Conservation (phyloP, 805 yeast species). For the Jamesozyma hellenica region DNA sequence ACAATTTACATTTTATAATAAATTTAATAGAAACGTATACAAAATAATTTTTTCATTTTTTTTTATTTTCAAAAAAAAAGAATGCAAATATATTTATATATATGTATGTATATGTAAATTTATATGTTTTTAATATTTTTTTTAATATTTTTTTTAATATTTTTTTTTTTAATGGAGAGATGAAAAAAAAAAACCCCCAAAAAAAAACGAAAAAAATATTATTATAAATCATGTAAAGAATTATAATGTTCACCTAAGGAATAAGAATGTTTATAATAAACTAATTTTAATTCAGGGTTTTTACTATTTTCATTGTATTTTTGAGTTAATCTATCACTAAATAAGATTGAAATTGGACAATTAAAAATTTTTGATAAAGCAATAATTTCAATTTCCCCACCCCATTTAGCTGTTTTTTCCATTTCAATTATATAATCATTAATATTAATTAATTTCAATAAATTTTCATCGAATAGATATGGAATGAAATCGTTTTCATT, state of each 20-base stretch:
- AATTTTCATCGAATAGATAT: constrained; percentile 70
- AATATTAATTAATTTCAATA: constrained; percentile 53
- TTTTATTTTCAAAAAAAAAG: too few species aligned
- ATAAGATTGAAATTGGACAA: constrained; percentile 65
- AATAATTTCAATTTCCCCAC: constrained; percentile 84
- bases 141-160: not conserved
- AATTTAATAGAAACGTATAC: too few species aligned
- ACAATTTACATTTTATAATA: too few species aligned
- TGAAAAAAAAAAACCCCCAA: too few species aligned
- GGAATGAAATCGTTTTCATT: constrained; percentile 70
- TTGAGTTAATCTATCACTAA: constrained; percentile 66
- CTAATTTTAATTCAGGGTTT: constrained; percentile 52
- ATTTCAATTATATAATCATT: constrained; percentile 60
- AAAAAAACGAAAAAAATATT: not conserved
- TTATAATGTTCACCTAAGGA: constrained; percentile 95
- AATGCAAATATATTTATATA: not conserved
- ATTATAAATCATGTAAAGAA: constrained; percentile 47
- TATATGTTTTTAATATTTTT: not conserved
- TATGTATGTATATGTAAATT: not conserved
- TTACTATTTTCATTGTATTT: constrained; percentile 49
- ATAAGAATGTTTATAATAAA: constrained; percentile 73
- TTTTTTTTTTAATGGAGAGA: not conserved
- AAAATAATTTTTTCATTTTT: too few species aligned
- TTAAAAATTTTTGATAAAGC: constrained; percentile 67
- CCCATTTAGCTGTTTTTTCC: constrained; percentile 84